Percentiles rank a stretch among this genome's conserved stretches.
Conservation (phyloP, 352 stramenopile species). For the Phytophthora ohioensis region DNA sequence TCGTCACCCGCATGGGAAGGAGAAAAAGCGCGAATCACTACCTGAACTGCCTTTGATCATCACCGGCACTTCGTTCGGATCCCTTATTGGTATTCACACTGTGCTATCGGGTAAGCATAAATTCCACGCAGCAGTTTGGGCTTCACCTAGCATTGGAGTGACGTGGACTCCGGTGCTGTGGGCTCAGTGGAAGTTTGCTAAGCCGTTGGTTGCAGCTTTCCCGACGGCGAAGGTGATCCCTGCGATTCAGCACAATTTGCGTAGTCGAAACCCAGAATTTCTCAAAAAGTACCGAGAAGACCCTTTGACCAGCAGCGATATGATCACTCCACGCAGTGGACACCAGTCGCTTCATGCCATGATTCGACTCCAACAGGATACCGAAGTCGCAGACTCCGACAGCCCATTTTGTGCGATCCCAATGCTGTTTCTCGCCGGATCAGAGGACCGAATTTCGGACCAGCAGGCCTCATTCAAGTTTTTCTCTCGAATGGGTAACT, state of each 20-base stretch:
- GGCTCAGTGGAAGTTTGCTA: slow-evolving; percentile 45
- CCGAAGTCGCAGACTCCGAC: slow-evolving; percentile 17
- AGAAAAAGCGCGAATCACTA: slow-evolving; percentile 24
- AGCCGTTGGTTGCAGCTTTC: slow-evolving; percentile 41
- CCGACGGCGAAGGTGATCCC: slow-evolving; percentile 52
- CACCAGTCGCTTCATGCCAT: slow-evolving; percentile 56
- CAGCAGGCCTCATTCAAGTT: slow-evolving; percentile 47
- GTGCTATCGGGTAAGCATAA: slow-evolving; percentile 48
- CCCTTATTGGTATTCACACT: slow-evolving; percentile 51
- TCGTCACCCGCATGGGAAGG: slow-evolving; percentile 36
- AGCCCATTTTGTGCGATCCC: slow-evolving; percentile 32
- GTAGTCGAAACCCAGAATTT: slow-evolving; percentile 48
- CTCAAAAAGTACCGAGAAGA: slow-evolving; percentile 48
- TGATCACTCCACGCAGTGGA: slow-evolving; percentile 52
- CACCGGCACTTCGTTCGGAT: slow-evolving; percentile 47
- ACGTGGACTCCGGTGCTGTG: slow-evolving; percentile 50
- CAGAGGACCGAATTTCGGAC: slow-evolving; percentile 58
- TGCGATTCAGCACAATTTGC: slow-evolving; percentile 41
- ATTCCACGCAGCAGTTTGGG: slow-evolving; percentile 50
- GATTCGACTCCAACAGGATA: slow-evolving; percentile 42
- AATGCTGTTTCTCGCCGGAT: slow-evolving; percentile 59
- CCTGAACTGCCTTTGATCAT: slow-evolving; percentile 51
- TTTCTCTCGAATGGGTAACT: slow-evolving; percentile 47
- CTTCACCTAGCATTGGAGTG: slow-evolving; percentile 43
- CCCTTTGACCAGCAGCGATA: slow-evolving; percentile 43